phyloP scores from a whole-genome alignment of 2,329 filamentous ascomycete species.

The Ascochyta koolunga region DNA sequence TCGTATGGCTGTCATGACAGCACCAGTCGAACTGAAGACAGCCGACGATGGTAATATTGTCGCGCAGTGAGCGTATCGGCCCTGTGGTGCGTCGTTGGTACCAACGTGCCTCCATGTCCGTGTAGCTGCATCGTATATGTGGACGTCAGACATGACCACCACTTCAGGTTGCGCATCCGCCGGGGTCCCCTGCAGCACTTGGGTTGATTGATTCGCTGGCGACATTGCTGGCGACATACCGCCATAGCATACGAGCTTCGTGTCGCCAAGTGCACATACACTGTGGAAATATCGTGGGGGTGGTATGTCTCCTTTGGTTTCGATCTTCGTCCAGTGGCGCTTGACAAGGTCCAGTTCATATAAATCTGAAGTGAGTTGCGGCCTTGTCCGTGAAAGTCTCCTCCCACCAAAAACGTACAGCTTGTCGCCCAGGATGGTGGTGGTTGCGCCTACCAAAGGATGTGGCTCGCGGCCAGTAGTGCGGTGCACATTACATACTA shows the following conservation, averaged over 20 bases:
- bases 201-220: constrained; percentile 44
- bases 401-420: constrained; percentile 95
- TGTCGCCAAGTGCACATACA: constrained; percentile 89
- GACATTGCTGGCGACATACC: constrained; percentile 86
- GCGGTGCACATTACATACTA: constrained; percentile 73
- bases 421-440: constrained; percentile 92
- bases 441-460: constrained; percentile 91
- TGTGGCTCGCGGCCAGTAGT: constrained; percentile 92
- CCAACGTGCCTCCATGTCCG: constrained; percentile 85
- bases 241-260: constrained; percentile 96
- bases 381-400: constrained; percentile 81
- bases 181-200: constrained; percentile 43
- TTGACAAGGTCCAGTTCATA: constrained; percentile 92
- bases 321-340: constrained; percentile 90
- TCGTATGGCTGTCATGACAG: constrained; percentile 83
- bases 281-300: constrained; percentile 97
- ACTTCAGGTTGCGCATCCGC: constrained; percentile 80
- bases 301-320: constrained; percentile 82
- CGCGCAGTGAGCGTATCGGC: constrained; percentile 95
- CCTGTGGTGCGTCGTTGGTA: constrained; percentile 82
- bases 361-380: constrained; percentile 84
- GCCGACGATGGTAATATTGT: constrained; percentile 89
- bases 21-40: constrained; percentile 81
- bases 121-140: constrained; percentile 87
- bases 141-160: constrained; percentile 96